Evolutionary conservation across 202 grass and related monocot species (phyloP).

Genomic region (Saccharum hybrid): DNA sequence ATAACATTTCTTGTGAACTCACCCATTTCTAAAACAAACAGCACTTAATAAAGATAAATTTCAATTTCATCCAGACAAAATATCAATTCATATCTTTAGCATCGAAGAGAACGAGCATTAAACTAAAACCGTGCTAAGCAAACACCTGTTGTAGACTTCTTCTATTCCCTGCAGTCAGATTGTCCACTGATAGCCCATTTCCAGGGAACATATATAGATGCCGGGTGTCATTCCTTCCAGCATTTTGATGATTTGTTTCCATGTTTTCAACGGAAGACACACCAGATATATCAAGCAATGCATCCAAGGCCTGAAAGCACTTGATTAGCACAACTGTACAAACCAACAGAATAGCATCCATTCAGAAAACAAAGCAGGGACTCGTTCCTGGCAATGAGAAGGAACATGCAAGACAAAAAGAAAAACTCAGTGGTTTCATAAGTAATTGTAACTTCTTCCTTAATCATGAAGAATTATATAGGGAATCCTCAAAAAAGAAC

Average conservation of each 20-base stretch:
- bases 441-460: not conserved
- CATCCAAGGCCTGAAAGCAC: slow-evolving; percentile 74
- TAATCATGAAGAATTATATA: not conserved
- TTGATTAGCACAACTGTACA: slow-evolving; percentile 18
- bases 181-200: slow-evolving; percentile 48
- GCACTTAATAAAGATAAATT: slow-evolving; percentile 3
- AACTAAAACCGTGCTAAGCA: slow-evolving; percentile 31
- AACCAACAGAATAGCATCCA: not conserved
- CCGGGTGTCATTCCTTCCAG: slow-evolving; percentile 25
- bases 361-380: slow-evolving; percentile 1
- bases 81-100: not conserved
- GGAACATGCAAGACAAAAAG: not conserved
- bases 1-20: not conserved
- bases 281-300: slow-evolving; percentile 77
- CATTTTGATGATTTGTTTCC: slow-evolving; percentile 38
- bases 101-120: slow-evolving; percentile 23
- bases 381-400: not conserved
- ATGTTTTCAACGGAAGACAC: slow-evolving; percentile 39
- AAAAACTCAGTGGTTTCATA: not conserved
- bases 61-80: not conserved
- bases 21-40: slow-evolving; percentile 10
- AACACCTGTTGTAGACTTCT: slow-evolving; percentile 63
- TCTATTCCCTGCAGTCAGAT: slow-evolving; percentile 24
- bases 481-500: not conserved
- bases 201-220: slow-evolving; percentile 43